Evolutionary conservation across 2,329 filamentous ascomycete genomes (phyloP).

Genomic region (Cryphonectria naterciae): DNA sequence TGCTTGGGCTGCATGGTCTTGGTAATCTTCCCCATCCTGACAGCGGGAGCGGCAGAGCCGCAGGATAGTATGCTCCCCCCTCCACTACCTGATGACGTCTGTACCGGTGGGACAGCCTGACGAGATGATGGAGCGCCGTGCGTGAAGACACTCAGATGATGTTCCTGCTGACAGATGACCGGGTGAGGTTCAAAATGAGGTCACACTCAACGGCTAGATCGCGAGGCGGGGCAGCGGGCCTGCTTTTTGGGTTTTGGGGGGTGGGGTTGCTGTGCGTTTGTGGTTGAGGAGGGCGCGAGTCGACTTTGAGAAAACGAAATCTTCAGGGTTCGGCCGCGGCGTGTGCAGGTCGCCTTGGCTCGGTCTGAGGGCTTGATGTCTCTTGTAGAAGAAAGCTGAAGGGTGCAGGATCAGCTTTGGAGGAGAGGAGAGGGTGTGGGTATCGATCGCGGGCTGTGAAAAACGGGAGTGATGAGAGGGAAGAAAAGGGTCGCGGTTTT

Average conservation of each 20-base stretch:
- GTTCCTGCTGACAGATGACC: not conserved
- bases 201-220: not conserved
- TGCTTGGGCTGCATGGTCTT: slow-evolving; percentile 71
- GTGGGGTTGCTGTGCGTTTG: not conserved
- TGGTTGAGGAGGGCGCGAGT: slow-evolving; percentile 19
- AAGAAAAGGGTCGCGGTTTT: not conserved
- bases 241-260: not conserved
- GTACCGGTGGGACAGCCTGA: slow-evolving; percentile 47
- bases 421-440: not conserved
- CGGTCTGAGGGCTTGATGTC: slow-evolving; percentile 6
- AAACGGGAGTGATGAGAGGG: slow-evolving; percentile 7
- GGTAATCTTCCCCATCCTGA: slow-evolving; percentile 70
- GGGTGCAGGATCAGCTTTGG: slow-evolving; percentile 13
- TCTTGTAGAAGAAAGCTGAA: slow-evolving; percentile 7
- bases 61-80: slow-evolving; percentile 55
- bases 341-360: slow-evolving; percentile 29
- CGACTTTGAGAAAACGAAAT: slow-evolving; percentile 18
- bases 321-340: slow-evolving; percentile 23
- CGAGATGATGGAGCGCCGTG: slow-evolving; percentile 40
- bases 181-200: not conserved
- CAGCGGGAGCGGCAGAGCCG: slow-evolving; percentile 62
- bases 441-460: slow-evolving; percentile 4
- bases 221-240: not conserved
- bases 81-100: slow-evolving; percentile 55
- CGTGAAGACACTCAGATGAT: not conserved